Base-by-base conservation (phyloP, 768 basidiomycete species). In the Leccinum subtestaceum region DNA sequence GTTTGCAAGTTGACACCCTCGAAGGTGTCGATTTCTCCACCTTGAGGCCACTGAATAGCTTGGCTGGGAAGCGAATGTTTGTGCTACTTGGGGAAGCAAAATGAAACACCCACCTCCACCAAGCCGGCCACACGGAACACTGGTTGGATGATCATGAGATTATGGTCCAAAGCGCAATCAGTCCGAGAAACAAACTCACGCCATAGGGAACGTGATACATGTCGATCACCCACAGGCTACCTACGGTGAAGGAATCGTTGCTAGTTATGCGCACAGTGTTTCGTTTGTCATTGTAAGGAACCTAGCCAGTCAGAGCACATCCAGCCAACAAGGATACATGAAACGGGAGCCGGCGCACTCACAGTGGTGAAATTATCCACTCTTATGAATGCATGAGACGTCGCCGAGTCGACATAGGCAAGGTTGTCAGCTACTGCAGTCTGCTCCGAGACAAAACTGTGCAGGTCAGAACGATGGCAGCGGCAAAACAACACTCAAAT, bases 11-110 rank as follows among this genome's bases (percentile, higher is more conserved):
- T 94, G 61, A 94, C 86, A 34, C 85, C 88, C 70, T 95, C 92
- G 59, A 94, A 83, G 10, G 88, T 89, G 70, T 94, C 93, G 60
- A 89, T 87, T 68, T 91, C 87, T 27, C 80, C 86, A 61, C 86
- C 87, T 12, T 69, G 68, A 2, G 88, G 88, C 87, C 88, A 89
- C 19, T 72, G 65, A 11, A 77, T 72, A 1, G 85, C 80, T 66
- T 84, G 81, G 17, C 82, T 81, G 40, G 27, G 8, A 48, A 15
- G 8, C 38, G 31, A 13, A 25, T 55, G 5, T 34, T 43, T 25
- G 34, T 21, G 43, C 29, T 3, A 21, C 29, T 17, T 40, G 10
- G n/a, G 21, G 19, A 43, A 19, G 48, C 45, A 52, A 29, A 10
- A 40, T 6, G 10, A 9, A 47, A 15, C 9, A 50, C 68, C 11